Conservation (phyloP, 768 basidiomycete genomes). For the Leccinum fibrillosum region DNA sequence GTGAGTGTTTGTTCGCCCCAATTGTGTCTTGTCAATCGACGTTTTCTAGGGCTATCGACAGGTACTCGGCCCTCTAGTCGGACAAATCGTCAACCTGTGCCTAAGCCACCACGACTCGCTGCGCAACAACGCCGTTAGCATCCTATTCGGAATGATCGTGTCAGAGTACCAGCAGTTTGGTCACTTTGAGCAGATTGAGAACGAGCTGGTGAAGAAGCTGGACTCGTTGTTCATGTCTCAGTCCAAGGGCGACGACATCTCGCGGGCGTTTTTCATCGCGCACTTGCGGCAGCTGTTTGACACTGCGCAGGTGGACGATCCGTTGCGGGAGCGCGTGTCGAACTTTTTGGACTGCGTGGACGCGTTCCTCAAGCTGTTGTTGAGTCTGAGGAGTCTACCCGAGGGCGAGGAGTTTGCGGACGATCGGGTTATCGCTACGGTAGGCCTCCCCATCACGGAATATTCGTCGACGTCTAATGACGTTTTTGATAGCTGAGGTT, state of each 20-base stretch:
- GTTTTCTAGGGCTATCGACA: constrained; percentile 73
- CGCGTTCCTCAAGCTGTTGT: constrained; percentile 85
- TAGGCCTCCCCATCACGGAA: constrained; percentile 28
- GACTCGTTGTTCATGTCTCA: constrained; percentile 93
- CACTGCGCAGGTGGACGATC: constrained; percentile 73
- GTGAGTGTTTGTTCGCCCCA: constrained; percentile 40
- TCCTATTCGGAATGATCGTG: constrained; percentile 94
- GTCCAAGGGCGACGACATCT: constrained; percentile 86
- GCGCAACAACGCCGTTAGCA: constrained; percentile 85
- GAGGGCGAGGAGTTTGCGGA: constrained; percentile 94
- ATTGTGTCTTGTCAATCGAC: neutral
- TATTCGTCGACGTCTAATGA: constrained; percentile 7
- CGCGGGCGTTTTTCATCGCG: constrained; percentile 88
- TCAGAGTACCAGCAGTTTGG: constrained; percentile 83
- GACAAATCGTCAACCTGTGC: constrained; percentile 87
- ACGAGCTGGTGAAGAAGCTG: constrained; percentile 86
- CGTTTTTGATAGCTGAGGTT: constrained; percentile 59
- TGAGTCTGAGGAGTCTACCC: constrained; percentile 84
- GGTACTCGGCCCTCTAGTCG: constrained; percentile 78
- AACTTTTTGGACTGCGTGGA: constrained; percentile 88
- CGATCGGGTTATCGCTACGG: constrained; percentile 90
- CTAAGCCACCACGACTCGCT: constrained; percentile 93
- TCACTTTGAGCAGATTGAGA: constrained; percentile 87
- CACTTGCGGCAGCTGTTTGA: constrained; percentile 91
- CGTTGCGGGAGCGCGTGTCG: constrained; percentile 72